Base-by-base conservation (phyloP, 768 basidiomycete species). In the Phanerochaete sordida region DNA sequence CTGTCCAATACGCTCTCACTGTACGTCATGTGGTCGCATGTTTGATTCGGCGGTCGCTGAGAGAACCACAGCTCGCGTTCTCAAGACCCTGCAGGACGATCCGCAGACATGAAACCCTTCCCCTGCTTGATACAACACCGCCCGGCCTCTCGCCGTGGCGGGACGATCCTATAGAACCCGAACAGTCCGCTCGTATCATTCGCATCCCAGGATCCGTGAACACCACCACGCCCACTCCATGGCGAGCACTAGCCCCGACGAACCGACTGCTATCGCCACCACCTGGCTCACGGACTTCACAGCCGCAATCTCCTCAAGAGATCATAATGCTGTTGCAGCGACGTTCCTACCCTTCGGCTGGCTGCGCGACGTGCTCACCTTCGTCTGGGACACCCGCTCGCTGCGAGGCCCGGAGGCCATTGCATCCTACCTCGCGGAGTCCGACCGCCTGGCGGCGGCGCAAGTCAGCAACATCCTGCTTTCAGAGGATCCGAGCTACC, bases 341-440 rank as follows among this genome's bases (percentile, higher is more conserved):
- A 48, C 48, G 19, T 75, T 80, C 64, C 70, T 72, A 3, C 66
- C 71, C 1, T 56, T 68, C 37, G 79, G 77, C 13, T 79, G 72
- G 70, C 70, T 79, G 33, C 70, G 77, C 2, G 79, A 82, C 61
- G 56, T 76, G 24, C 73, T 81, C 48, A 68, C 72, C 15, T 77
- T 82, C 65, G 74, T 72, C 1, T 81, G 79, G 80, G 71, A 77
- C 62, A 71, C 69, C 33, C 75, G 77, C 26, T 64, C 77, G 2
- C 69, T 79, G 7, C 62, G 67, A 28, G 76, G 76, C 2, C 68
- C 46, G 19, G 68, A 69, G 1, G 73, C 74, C 49, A 77, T 81
- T 19, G 47, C 66, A 1, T 45, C 64, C 0, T 78, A 76, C 55
- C 51, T 52, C 33, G n/a, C 51, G n/a, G 51, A 52, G 31, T 33